Percentiles rank a stretch among this genome's conserved stretches.
phyloP scores from a whole-genome alignment of 257 asterid genomes.

The Voacanga thouarsii region DNA sequence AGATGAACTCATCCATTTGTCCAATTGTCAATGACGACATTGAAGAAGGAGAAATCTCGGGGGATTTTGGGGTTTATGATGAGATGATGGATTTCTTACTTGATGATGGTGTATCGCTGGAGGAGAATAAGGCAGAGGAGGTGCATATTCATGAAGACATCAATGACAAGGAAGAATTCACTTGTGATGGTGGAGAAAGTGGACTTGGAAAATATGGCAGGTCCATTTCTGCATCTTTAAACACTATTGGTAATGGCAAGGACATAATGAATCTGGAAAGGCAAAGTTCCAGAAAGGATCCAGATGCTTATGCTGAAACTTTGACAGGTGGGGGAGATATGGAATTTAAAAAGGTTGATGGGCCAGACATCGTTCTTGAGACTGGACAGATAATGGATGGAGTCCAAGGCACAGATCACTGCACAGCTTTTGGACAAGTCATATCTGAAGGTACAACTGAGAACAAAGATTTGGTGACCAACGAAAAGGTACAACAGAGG shows the following conservation, averaged over 20 bases:
- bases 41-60: slow-evolving; percentile 84
- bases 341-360: slow-evolving; percentile 24
- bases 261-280: slow-evolving; percentile 30
- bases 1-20: slow-evolving; percentile 26
- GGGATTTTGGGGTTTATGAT: slow-evolving; percentile 39
- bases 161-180: slow-evolving; percentile 22
- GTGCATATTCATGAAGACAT: slow-evolving; percentile 30
- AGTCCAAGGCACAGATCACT: slow-evolving; percentile 14
- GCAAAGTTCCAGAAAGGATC: slow-evolving; percentile 24
- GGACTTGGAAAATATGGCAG: slow-evolving; percentile 15
- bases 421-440: slow-evolving; percentile 29
- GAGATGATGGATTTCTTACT: slow-evolving; percentile 34
- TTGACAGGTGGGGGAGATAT: slow-evolving; percentile 22
- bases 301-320: slow-evolving; percentile 25
- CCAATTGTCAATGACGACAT: slow-evolving; percentile 41
- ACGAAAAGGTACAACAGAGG: slow-evolving; percentile 38
- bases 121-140: slow-evolving; percentile 30
- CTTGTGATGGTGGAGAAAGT: slow-evolving; percentile 27
- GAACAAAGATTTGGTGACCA: slow-evolving; percentile 26
- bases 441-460: slow-evolving; percentile 37
- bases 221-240: slow-evolving; percentile 21
- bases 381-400: slow-evolving; percentile 12
- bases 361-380: slow-evolving; percentile 12
- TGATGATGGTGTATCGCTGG: slow-evolving; percentile 31
- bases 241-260: slow-evolving; percentile 21